Evolutionary conservation across 768 basidiomycete species (phyloP).

Genomic region (Pisolithus albus): DNA sequence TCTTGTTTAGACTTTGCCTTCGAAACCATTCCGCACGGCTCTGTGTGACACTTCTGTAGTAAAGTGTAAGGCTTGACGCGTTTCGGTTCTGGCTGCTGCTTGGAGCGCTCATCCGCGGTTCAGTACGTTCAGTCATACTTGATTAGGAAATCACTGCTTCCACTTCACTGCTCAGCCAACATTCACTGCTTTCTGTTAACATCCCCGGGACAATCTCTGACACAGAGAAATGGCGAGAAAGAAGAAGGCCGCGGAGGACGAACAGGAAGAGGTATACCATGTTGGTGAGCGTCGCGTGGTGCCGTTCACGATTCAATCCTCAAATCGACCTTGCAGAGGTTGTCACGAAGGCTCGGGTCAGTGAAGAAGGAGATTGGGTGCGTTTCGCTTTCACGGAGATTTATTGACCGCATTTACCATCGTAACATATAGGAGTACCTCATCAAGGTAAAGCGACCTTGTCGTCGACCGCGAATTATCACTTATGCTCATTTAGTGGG

Average conservation of each 20-base stretch:
- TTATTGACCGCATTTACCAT: neutral
- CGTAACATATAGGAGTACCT: slow-evolving; percentile 45
- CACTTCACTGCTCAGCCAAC: too few relatives aligned
- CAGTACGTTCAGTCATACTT: too few relatives aligned
- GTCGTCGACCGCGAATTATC: neutral
- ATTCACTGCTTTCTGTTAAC: neutral
- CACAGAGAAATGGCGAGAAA: slow-evolving; percentile 16
- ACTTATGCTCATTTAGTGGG: slow-evolving; percentile 47
- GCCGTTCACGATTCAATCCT: neutral
- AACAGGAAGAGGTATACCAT: slow-evolving; percentile 34
- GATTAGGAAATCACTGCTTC: too few relatives aligned
- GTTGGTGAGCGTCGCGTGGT: slow-evolving; percentile 34
- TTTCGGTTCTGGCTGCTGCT: too few relatives aligned
- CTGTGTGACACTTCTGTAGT: neutral
- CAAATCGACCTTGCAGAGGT: slow-evolving; percentile 39
- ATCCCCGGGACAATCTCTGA: neutral
- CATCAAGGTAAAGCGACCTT: slow-evolving; percentile 47
- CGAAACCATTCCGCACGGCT: slow-evolving; percentile 24
- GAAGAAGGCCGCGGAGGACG: slow-evolving; percentile 24
- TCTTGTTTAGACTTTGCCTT: slow-evolving; percentile 72
- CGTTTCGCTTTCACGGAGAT: slow-evolving; percentile 12
- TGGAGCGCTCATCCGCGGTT: too few relatives aligned
- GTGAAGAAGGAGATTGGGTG: slow-evolving; percentile 46
- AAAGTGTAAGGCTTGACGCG: neutral
- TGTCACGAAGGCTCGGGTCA: slow-evolving; percentile 51